Evolutionary conservation across 148 eudicot genomes (phyloP).

Genomic region (Heliamphora exappendiculata): DNA sequence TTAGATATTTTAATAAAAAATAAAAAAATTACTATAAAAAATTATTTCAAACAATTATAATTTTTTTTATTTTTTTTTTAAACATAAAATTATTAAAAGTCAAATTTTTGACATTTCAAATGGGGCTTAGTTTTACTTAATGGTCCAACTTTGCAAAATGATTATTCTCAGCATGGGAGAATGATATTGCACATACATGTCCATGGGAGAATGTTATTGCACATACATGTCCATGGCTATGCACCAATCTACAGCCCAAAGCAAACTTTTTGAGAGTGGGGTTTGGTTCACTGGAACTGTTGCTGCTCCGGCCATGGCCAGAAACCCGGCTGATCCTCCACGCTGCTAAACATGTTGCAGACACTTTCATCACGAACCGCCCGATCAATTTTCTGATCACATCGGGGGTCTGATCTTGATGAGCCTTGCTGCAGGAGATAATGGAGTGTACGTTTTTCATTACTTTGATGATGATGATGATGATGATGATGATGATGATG

Average conservation of each 20-base stretch:
- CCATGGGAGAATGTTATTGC: no score
- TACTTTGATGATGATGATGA: no score
- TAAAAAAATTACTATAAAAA: no score
- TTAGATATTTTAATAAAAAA: no score
- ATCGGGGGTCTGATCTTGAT: conserved; percentile 5
- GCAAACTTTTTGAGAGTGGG: background rate
- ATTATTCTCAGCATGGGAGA: background rate
- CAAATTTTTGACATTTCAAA: no score
- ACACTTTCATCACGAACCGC: conserved; percentile 18
- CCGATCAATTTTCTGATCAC: conserved; percentile 9
- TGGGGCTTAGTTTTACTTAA: background rate
- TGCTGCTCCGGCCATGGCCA: conserved; percentile 41
- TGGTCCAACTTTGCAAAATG: background rate
- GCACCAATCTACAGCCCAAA: conserved; percentile 3
- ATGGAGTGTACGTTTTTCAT: conserved; percentile 4
- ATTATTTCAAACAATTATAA: no score
- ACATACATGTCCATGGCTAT: background rate
- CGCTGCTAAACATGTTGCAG: conserved; percentile 25
- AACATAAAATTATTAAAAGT: no score
- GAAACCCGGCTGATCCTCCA: conserved; percentile 27
- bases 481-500: no score
- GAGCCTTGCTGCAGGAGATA: conserved; percentile 28
- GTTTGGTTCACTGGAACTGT: conserved; percentile 13
- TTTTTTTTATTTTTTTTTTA: no score
- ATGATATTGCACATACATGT: background rate